A percentile compares a stretch with the other conserved stretches of the same genome.
phyloP scores from a whole-genome alignment of 1,284 basidiomycete species.

The Albatrellus sp. region DNA sequence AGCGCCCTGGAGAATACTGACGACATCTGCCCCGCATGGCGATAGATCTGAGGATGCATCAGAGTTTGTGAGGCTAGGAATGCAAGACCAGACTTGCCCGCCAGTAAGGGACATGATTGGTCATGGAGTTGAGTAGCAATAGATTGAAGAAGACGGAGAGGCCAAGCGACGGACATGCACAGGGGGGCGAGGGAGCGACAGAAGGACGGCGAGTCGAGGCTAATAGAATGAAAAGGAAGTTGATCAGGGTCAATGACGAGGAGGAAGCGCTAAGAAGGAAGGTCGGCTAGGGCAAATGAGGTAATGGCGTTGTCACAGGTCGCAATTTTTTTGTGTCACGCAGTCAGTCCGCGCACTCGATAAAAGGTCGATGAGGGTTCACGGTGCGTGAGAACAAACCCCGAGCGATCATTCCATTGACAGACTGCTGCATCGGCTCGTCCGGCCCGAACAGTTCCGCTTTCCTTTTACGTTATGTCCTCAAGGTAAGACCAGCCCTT shows the following conservation, averaged over 20 bases:
- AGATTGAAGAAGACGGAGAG: not conserved
- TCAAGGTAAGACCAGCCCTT: constrained; percentile 38
- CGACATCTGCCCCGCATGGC: constrained; percentile 3
- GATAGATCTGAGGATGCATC: constrained; percentile 4
- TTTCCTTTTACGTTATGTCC: constrained; percentile 42
- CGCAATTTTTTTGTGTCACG: constrained; percentile 26
- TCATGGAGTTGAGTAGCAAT: not conserved
- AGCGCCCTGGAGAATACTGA: constrained; percentile 8
- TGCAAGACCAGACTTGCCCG: constrained; percentile 1
- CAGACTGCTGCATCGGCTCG: constrained; percentile 19
- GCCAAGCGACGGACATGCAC: not conserved
- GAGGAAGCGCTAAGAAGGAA: constrained; percentile 7
- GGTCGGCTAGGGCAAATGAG: constrained; percentile 11
- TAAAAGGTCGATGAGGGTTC: constrained; percentile 24
- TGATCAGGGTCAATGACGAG: constrained; percentile 6
- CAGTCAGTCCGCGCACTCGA: constrained; percentile 17
- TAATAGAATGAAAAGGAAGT: not conserved
- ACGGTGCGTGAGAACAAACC: constrained; percentile 26
- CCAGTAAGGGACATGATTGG: not conserved
- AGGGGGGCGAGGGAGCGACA: not conserved
- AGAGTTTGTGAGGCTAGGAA: not conserved
- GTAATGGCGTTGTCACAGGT: constrained; percentile 19
- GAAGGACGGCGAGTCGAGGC: not conserved
- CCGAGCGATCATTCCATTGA: constrained; percentile 21
- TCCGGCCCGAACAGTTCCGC: constrained; percentile 24